A percentile compares a stretch with the other conserved stretches of the same genome.
Conservation (phyloP, 352 stramenopile species). For the Phytophthora kernoviae region DNA sequence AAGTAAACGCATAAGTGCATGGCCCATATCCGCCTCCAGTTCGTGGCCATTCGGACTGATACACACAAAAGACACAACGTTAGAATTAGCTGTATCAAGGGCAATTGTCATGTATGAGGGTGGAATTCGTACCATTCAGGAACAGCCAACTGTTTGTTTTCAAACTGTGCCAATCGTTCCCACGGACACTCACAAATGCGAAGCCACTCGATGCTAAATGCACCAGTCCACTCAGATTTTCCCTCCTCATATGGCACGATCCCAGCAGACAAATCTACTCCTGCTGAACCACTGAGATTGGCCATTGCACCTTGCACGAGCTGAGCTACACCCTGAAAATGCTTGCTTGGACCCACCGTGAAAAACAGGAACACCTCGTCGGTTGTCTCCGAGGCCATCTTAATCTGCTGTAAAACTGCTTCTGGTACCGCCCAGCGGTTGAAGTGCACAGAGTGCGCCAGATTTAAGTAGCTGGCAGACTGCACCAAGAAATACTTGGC, state of each 20-base stretch:
- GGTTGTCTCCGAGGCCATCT: conserved; percentile 67
- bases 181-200: conserved; percentile 89
- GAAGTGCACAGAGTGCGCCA: conserved; percentile 83
- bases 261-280: conserved; percentile 52
- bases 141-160: conserved; percentile 68
- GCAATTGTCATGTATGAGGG: not conserved
- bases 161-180: conserved; percentile 74
- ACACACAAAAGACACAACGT: conserved; percentile 9
- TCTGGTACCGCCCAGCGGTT: conserved; percentile 64
- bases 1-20: conserved; percentile 74
- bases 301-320: conserved; percentile 43
- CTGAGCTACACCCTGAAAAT: conserved; percentile 79
- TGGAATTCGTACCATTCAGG: conserved; percentile 55
- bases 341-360: conserved; percentile 69
- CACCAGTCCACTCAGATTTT: conserved; percentile 55
- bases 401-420: conserved; percentile 63
- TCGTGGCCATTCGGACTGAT: conserved; percentile 71
- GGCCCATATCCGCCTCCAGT: conserved; percentile 66
- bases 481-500: conserved; percentile 87
- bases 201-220: conserved; percentile 83
- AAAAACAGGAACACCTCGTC: conserved; percentile 88
- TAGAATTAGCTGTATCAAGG: conserved; percentile 1
- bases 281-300: conserved; percentile 31
- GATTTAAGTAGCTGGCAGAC: conserved; percentile 81
- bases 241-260: conserved; percentile 68